A percentile compares a stretch with the other conserved stretches of the same genome.
Evolutionary conservation across 768 basidiomycete genomes (phyloP).

Genomic region (Lenzites betulinus): DNA sequence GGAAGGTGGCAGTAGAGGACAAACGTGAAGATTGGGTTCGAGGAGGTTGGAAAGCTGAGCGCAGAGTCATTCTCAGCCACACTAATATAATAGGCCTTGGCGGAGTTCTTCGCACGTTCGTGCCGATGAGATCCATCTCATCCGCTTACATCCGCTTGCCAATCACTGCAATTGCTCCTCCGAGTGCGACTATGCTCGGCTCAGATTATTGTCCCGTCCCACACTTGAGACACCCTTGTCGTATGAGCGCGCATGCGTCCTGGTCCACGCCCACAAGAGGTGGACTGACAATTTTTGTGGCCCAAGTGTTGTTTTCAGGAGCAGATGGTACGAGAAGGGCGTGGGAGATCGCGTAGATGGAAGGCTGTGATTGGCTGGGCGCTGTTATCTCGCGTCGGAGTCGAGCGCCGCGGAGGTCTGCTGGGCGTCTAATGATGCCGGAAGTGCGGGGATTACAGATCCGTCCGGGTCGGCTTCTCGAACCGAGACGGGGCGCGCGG

Average conservation of each 20-base stretch:
- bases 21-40: conserved; percentile 13
- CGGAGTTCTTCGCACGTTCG: conserved; percentile 23
- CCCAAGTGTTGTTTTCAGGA: neutral
- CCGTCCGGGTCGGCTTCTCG: neutral
- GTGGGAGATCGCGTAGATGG: neutral
- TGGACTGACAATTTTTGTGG: conserved; percentile 1
- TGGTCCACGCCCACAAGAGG: neutral
- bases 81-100: conserved; percentile 18
- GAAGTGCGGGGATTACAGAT: neutral
- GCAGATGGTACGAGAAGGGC: conserved; percentile 13
- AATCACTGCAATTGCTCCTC: conserved; percentile 10
- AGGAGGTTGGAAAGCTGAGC: neutral
- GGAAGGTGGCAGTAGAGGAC: conserved; percentile 7
- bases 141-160: conserved; percentile 17
- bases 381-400: conserved; percentile 7
- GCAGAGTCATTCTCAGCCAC: conserved; percentile 22
- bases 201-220: neutral
- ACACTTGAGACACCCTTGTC: neutral
- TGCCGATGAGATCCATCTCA: conserved; percentile 14
- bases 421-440: neutral
- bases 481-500: neutral
- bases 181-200: conserved; percentile 9
- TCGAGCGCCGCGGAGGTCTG: conserved; percentile 10
- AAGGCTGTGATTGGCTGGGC: conserved; percentile 12
- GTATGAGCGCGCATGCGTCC: neutral